phyloP scores from a whole-genome alignment of 441 rosid genomes.

The Mallotus japonicus region DNA sequence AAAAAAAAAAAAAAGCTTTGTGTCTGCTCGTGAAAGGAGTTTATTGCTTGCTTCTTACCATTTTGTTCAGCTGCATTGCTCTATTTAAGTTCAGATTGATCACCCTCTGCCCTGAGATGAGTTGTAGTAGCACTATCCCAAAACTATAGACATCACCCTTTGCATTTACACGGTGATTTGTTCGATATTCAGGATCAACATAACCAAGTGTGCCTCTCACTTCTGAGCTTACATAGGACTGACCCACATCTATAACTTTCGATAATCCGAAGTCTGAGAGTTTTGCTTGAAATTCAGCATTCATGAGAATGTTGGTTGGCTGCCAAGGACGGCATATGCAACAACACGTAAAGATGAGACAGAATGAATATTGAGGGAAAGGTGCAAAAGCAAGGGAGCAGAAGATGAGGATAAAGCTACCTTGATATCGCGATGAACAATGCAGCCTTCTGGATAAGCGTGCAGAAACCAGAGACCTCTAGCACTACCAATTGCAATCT shows the following conservation, averaged over 20 bases:
- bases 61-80: constrained; percentile 50
- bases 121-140: constrained; percentile 57
- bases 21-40: not conserved
- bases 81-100: constrained; percentile 36
- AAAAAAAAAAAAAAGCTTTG: not conserved
- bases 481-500: constrained; percentile 52
- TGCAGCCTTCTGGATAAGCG: constrained; percentile 56
- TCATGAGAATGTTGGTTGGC: constrained; percentile 64
- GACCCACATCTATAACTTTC: constrained; percentile 55
- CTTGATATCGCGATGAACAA: constrained; percentile 62
- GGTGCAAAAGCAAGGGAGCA: not conserved
- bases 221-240: constrained; percentile 61
- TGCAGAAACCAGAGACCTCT: constrained; percentile 61
- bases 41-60: constrained; percentile 30
- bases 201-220: constrained; percentile 65
- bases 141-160: constrained; percentile 63
- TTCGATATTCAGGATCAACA: constrained; percentile 58
- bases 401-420: constrained; percentile 17
- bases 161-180: constrained; percentile 52
- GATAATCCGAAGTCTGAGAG: constrained; percentile 61
- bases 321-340: constrained; percentile 16
- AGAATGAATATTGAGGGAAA: not conserved
- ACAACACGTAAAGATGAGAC: not conserved
- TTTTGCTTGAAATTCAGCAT: constrained; percentile 49
- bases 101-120: constrained; percentile 55